A percentile compares a stretch with the other conserved stretches of the same genome.
phyloP scores from a whole-genome alignment of 2,329 filamentous ascomycete species.

The Fusarium abutilonis region DNA sequence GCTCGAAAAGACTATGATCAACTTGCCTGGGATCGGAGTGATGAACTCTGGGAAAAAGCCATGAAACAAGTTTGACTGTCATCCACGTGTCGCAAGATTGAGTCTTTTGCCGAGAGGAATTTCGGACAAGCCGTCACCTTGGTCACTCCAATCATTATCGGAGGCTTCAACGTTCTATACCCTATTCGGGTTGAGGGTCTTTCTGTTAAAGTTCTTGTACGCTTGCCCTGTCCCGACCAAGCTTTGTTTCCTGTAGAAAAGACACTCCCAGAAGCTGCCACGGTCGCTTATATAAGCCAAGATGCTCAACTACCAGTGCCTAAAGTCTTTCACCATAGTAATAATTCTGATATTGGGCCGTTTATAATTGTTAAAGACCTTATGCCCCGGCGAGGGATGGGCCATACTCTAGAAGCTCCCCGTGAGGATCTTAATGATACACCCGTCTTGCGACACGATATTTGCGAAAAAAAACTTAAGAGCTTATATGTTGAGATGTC shows the following conservation, averaged over 20 bases:
- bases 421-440: constrained; percentile 32
- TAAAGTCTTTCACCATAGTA: constrained; percentile 33
- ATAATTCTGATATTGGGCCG: constrained; percentile 37
- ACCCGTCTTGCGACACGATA: constrained; percentile 32
- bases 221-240: constrained; percentile 38
- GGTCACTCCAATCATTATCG: constrained; percentile 39
- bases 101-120: constrained; percentile 28
- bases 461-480: constrained; percentile 48
- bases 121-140: constrained; percentile 34
- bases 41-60: constrained; percentile 43
- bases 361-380: constrained; percentile 42
- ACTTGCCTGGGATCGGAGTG: constrained; percentile 47
- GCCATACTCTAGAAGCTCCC: constrained; percentile 33
- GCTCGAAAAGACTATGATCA: constrained; percentile 46
- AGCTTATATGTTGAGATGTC: constrained; percentile 52
- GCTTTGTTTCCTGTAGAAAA: constrained; percentile 40
- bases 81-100: constrained; percentile 35
- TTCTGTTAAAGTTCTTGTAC: constrained; percentile 28
- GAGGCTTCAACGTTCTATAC: constrained; percentile 47
- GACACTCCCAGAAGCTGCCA: constrained; percentile 39
- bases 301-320: constrained; percentile 43
- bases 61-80: constrained; percentile 36
- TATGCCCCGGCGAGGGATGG: constrained; percentile 31
- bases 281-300: constrained; percentile 25
- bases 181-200: constrained; percentile 30